Base-by-base conservation (phyloP, 2,329 filamentous ascomycete genomes). In the Claviceps cyperi region DNA sequence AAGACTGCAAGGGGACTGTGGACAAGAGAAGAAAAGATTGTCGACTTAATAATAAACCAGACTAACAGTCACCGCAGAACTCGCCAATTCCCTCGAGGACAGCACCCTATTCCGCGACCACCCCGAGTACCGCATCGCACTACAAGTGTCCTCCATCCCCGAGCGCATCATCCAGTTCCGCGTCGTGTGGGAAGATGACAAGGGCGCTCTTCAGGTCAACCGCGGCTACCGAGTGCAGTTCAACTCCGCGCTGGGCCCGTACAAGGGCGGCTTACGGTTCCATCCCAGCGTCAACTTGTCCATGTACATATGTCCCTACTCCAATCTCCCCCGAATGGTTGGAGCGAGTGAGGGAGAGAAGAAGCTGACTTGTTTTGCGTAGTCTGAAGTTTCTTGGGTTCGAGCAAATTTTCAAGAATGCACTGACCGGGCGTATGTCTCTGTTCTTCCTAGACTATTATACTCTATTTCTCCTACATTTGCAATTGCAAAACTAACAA, bases 391-490 rank as follows among this genome's bases (percentile, higher is more conserved):
- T 97, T 75, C 79, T 98, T 65, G 92, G 91, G 58, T 97, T 97
- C 64, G 92, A 98, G 81, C 92, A 97, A 75, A 94, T 91, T 73
- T 97, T 97, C 80, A 97, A 97, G 81, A 97, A 97, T 86, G 92
- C 92, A 59, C 75, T 97, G 59, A 97, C 92, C 54, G 92, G 92
- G 64, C 73, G 85, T 90, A 75, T 76, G 86, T 80, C 21, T 3
- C 5, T 9, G 15, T 17, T 9, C 13, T 39, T n/a, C 1, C 38
- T 9, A n/a, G n/a, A n/a, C 17, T 19, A n/a, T 40, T 2, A n/a
- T 40, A 9, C 11, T 17, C 11, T 17, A 5, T 15, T 24, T 4
- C 39, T 19, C 39, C 9, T 7, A 17, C 17, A 9, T 21, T 21
- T 22, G 9, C 28, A 32, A 32, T 8, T 41, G 13, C 7, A 9